Evolutionary conservation across 2,329 filamentous ascomycete genomes (phyloP).

Genomic region (Alternaria metachromatica): DNA sequence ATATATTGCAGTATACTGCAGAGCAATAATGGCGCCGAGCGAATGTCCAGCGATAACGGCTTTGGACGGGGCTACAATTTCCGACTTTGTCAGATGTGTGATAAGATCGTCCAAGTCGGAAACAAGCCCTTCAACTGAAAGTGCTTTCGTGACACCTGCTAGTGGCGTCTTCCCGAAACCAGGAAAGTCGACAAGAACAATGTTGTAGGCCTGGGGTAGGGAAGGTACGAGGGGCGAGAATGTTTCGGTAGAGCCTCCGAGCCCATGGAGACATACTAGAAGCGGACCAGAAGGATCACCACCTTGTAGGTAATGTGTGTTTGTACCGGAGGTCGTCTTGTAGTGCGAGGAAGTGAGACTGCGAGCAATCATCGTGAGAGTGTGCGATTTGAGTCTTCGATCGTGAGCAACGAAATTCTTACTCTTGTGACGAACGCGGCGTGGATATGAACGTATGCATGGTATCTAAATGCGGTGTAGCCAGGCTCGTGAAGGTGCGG

Average conservation of each 20-base stretch:
- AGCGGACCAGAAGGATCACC: neutral
- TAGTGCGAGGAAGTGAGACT: neutral
- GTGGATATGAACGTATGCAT: neutral
- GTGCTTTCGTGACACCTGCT: neutral
- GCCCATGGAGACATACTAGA: neutral
- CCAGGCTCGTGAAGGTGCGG: neutral
- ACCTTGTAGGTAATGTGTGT: neutral
- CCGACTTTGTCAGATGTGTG: too few relatives aligned
- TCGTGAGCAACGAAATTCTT: neutral
- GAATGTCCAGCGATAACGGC: neutral
- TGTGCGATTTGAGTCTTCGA: rapidly evolving
- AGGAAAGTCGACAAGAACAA: neutral
- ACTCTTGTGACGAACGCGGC: neutral
- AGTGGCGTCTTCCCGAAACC: neutral
- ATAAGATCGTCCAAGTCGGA: neutral
- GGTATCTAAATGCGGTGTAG: rapidly evolving
- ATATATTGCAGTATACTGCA: neutral
- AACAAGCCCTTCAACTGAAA: neutral
- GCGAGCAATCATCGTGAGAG: neutral
- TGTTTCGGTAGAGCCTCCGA: neutral
- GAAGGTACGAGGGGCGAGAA: neutral
- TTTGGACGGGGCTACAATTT: neutral
- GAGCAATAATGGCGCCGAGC: neutral
- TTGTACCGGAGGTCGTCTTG: neutral
- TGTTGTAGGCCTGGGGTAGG: neutral